A percentile compares a stretch with the other conserved stretches of the same genome.
These are phyloP conservation scores for Xylariaceae sp. DNA, from an alignment of 2,329 filamentous ascomycete species.

Conservation along the genomic window DNA sequence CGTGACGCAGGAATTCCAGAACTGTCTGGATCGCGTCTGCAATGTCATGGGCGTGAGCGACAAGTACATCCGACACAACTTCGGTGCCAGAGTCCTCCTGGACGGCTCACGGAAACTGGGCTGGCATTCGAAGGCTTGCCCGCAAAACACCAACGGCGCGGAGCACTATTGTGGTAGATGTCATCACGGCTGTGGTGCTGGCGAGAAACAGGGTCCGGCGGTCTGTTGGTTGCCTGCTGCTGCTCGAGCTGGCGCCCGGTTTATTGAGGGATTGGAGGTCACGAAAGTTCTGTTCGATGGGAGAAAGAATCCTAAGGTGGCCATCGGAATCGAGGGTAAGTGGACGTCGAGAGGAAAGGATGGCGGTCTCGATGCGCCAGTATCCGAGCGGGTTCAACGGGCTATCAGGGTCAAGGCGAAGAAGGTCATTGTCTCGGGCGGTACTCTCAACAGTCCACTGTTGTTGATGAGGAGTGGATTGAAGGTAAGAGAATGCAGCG, in stretches of 20 bases:
- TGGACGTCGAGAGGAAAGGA: slow-evolving; percentile 68
- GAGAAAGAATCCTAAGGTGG: slow-evolving; percentile 44
- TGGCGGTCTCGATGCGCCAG: slow-evolving; percentile 50
- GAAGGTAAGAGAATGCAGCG: slow-evolving; percentile 43
- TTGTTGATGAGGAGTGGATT: slow-evolving; percentile 73
- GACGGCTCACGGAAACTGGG: slow-evolving; percentile 63
- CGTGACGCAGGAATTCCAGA: slow-evolving; percentile 57
- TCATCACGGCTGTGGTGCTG: slow-evolving; percentile 41
- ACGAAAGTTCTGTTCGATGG: slow-evolving; percentile 55
- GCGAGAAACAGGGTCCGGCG: slow-evolving; percentile 62
- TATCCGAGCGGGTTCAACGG: slow-evolving; percentile 46
- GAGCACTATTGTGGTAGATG: slow-evolving; percentile 56
- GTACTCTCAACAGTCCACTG: slow-evolving; percentile 71
- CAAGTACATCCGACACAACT: slow-evolving; percentile 52
- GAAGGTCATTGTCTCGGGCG: slow-evolving; percentile 72
- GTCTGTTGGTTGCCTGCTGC: slow-evolving; percentile 66
- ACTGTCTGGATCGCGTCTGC: slow-evolving; percentile 48
- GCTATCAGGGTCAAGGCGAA: slow-evolving; percentile 70
- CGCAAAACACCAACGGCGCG: slow-evolving; percentile 61
- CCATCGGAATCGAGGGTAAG: slow-evolving; percentile 64
- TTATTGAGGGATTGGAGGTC: slow-evolving; percentile 63
- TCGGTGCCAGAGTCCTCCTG: slow-evolving; percentile 54
- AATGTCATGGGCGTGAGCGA: slow-evolving; percentile 31
- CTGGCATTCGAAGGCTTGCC: slow-evolving; percentile 56
- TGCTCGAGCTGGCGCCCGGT: slow-evolving; percentile 58